Evolutionary conservation across 2,329 filamentous ascomycete genomes (phyloP).

Genomic region (Paraconiothyrium sp.): DNA sequence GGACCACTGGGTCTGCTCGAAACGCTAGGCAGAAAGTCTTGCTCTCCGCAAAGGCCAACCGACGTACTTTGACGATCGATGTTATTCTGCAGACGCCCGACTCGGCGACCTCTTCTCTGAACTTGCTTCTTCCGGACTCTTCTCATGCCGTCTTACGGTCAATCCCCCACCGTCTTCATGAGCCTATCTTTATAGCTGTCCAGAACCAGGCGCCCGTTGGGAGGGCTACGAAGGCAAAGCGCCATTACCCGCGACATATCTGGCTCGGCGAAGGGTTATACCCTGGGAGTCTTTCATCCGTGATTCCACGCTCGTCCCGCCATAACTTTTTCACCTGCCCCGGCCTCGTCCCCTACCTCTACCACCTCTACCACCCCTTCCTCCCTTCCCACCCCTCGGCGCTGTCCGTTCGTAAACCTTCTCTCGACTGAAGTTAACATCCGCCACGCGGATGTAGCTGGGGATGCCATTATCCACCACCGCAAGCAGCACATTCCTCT

Average conservation of each 20-base stretch:
- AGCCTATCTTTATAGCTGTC: too few relatives aligned
- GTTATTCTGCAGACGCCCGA: too few relatives aligned
- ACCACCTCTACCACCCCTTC: conserved; percentile 49
- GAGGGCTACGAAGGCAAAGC: too few relatives aligned
- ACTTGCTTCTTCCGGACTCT: too few relatives aligned
- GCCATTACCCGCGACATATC: too few relatives aligned
- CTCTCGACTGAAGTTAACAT: conserved; percentile 79
- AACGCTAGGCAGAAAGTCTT: background rate
- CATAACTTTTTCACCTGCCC: conserved; percentile 29
- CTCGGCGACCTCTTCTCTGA: too few relatives aligned
- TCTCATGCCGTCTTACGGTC: too few relatives aligned
- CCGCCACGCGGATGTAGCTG: conserved; percentile 83
- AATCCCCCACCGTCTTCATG: too few relatives aligned
- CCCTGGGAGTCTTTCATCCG: background rate
- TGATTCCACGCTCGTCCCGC: too few relatives aligned
- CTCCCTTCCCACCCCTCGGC: conserved; percentile 50
- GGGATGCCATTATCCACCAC: conserved; percentile 90
- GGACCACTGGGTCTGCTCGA: background rate
- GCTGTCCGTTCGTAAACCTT: conserved; percentile 70
- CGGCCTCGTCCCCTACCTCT: conserved; percentile 56
- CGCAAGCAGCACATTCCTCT: conserved; percentile 83
- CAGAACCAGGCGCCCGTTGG: too few relatives aligned
- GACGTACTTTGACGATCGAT: background rate
- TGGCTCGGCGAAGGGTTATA: background rate
- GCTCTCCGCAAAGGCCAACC: background rate